These are phyloP conservation scores for Hypoxylon sp. DNA, from an alignment of 2,329 filamentous ascomycete genomes.

Conservation along the genomic window DNA sequence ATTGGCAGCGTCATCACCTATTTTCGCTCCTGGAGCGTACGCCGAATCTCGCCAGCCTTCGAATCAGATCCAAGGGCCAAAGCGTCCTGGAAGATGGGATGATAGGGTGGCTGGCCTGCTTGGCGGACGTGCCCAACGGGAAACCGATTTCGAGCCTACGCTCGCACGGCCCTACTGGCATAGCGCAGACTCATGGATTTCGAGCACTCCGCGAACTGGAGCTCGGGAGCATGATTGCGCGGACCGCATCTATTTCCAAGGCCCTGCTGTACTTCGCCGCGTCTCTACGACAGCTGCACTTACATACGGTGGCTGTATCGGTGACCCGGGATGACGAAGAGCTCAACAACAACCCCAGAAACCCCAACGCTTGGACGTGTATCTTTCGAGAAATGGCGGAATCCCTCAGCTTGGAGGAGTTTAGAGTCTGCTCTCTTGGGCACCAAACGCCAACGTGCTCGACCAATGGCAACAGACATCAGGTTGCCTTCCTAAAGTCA, in stretches of 20 bases:
- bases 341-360: constrained; percentile 31
- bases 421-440: constrained; percentile 24
- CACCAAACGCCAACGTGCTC: constrained; percentile 32
- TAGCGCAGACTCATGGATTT: constrained; percentile 15
- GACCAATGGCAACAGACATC: constrained; percentile 27
- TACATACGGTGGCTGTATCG: constrained; percentile 28
- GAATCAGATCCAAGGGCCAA: constrained; percentile 28
- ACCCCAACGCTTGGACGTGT: constrained; percentile 36
- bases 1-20: constrained; percentile 37
- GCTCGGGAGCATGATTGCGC: constrained; percentile 35
- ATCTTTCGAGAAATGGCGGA: constrained; percentile 31
- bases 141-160: background rate
- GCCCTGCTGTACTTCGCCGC: constrained; percentile 24
- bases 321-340: constrained; percentile 29
- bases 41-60: constrained; percentile 34
- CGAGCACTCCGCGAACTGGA: constrained; percentile 29
- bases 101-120: constrained; percentile 33
- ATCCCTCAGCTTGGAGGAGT: constrained; percentile 21
- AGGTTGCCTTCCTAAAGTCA: constrained; percentile 35
- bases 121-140: constrained; percentile 12
- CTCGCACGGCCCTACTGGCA: background rate
- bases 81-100: constrained; percentile 34
- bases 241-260: constrained; percentile 15
- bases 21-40: constrained; percentile 35
- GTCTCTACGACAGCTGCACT: constrained; percentile 28